Conservation (phyloP, 768 basidiomycete species). For the Leucocoprinus leucothites region DNA sequence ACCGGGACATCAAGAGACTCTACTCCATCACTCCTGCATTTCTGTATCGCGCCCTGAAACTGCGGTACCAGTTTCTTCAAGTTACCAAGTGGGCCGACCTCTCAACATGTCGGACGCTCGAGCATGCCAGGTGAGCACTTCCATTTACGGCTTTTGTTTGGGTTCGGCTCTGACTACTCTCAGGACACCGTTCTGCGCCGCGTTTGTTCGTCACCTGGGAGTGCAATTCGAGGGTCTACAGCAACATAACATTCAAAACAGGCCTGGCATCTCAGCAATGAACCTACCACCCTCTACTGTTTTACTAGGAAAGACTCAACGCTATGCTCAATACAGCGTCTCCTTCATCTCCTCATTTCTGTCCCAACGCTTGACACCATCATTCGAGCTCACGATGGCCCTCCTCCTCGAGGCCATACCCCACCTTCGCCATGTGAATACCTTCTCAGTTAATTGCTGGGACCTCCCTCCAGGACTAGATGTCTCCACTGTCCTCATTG, state of each 20-base stretch:
- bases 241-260: background rate
- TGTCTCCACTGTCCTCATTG: conserved; percentile 27
- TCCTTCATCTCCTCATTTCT: background rate
- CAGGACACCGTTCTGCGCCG: conserved; percentile 20
- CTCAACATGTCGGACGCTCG: conserved; percentile 3
- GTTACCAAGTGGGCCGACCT: conserved; percentile 20
- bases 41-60: conserved; percentile 28
- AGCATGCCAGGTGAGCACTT: background rate
- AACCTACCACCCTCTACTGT: background rate
- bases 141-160: background rate
- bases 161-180: conserved; percentile 10
- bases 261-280: background rate
- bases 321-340: background rate
- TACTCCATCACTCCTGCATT: conserved; percentile 30
- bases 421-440: conserved; percentile 9
- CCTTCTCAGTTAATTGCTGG: conserved; percentile 40
- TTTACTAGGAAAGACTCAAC: background rate
- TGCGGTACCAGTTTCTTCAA: conserved; percentile 24
- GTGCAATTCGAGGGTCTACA: background rate
- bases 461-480: conserved; percentile 28
- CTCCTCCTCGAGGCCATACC: conserved; percentile 26
- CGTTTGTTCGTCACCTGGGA: background rate
- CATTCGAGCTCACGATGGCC: background rate
- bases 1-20: conserved; percentile 22
- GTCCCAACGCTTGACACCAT: background rate